These are phyloP conservation scores for Prunus davidiana DNA, from an alignment of 306 rosid species.

Conservation along the genomic window DNA sequence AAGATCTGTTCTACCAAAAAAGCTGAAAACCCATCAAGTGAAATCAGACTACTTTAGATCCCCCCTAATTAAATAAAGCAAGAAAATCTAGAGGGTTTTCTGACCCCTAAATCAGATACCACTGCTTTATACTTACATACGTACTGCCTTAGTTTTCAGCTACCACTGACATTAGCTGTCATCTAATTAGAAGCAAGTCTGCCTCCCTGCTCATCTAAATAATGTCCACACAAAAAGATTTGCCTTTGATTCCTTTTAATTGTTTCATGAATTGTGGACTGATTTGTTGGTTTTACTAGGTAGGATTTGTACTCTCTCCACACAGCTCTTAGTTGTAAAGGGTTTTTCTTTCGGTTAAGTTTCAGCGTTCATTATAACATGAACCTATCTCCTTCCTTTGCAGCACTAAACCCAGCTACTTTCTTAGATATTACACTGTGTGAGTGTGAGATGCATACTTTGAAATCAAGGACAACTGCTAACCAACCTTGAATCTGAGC, in stretches of 20 bases:
- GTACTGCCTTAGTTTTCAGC: background rate
- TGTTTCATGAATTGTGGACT: too few relatives aligned
- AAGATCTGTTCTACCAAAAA: background rate
- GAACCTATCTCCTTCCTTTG: background rate
- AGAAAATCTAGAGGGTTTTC: background rate
- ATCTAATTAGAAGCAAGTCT: background rate
- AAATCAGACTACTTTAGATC: background rate
- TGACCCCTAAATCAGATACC: background rate
- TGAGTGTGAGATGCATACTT: background rate
- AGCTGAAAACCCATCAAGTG: background rate
- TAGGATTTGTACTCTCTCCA: too few relatives aligned
- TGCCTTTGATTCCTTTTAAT: too few relatives aligned
- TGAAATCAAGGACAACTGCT: background rate
- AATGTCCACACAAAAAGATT: too few relatives aligned
- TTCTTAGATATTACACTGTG: background rate
- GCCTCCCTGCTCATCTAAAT: background rate
- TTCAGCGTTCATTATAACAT: background rate
- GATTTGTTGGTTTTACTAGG: too few relatives aligned
- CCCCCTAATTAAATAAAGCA: background rate
- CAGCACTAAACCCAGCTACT: background rate
- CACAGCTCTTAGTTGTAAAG: background rate
- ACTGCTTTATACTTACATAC: background rate
- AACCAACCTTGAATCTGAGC: too few relatives aligned
- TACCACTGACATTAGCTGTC: background rate
- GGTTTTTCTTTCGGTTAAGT: background rate